phyloP scores from a whole-genome alignment of 192 early-diverging fungal genomes.

The Rhizophagus prolifer region DNA sequence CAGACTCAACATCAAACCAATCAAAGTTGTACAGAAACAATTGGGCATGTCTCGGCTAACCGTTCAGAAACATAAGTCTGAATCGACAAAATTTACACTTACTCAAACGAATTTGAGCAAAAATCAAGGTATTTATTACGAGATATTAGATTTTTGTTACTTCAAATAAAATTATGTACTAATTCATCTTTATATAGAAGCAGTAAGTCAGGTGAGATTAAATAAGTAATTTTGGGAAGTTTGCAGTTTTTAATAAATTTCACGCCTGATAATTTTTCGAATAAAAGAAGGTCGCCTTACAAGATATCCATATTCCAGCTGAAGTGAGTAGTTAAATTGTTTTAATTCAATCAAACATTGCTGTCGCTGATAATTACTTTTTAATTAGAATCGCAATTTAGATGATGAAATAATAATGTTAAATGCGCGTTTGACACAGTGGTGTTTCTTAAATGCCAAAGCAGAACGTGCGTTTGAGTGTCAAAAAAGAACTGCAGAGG shows the following conservation, averaged over 20 bases:
- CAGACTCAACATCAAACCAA: background rate
- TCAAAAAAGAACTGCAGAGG: constrained; percentile 17
- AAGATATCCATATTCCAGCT: background rate
- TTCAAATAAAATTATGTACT: background rate
- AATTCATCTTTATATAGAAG: background rate
- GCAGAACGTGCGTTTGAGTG: constrained; percentile 14
- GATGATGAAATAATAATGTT: constrained; percentile 27
- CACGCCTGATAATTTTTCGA: background rate
- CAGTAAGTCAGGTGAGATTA: background rate
- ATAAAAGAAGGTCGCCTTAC: background rate
- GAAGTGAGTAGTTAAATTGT: background rate
- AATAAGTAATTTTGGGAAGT: background rate
- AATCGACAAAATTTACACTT: background rate
- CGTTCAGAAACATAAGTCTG: background rate
- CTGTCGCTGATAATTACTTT: background rate
- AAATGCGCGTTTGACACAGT: constrained; percentile 26
- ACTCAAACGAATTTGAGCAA: background rate
- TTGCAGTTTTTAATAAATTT: background rate
- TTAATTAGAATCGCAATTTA: background rate
- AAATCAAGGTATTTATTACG: background rate
- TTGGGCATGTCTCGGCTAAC: background rate
- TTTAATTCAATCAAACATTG: too few species aligned
- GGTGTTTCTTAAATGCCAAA: constrained; percentile 24
- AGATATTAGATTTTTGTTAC: background rate
- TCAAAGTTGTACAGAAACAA: background rate